A percentile compares a stretch with the other conserved stretches of the same genome.
These are phyloP conservation scores for Pseudogymnoascus sp. DNA, from an alignment of 2,329 filamentous ascomycete species.

Conservation along the genomic window DNA sequence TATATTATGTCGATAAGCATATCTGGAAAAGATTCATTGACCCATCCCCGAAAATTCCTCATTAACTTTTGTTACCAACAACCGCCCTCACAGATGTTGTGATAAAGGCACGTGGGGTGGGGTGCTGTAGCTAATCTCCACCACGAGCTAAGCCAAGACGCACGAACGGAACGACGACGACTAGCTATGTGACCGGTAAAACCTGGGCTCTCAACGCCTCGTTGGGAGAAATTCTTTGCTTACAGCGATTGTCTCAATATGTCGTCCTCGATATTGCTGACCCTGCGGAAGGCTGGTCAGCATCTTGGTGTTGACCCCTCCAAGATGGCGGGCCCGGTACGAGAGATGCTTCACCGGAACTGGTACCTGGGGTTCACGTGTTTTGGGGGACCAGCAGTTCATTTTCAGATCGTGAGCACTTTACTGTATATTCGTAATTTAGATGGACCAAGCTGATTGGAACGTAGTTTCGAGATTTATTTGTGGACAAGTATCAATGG, in stretches of 20 bases:
- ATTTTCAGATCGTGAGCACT: constrained; percentile 51
- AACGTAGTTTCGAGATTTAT: constrained; percentile 46
- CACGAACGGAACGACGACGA: not conserved
- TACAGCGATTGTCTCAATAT: not conserved
- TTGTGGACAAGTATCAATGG: constrained; percentile 53
- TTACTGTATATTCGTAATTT: not conserved
- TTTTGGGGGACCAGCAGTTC: constrained; percentile 60
- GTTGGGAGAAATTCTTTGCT: not conserved
- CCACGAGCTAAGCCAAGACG: not conserved
- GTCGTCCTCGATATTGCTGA: not conserved
- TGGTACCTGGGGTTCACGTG: constrained; percentile 58
- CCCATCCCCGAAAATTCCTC: too few relatives aligned
- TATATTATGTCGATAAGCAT: not conserved
- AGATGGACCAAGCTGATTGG: not conserved
- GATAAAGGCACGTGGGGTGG: not conserved
- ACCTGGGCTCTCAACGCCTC: not conserved
- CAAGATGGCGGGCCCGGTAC: not conserved
- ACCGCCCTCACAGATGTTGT: not conserved
- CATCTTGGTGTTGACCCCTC: not conserved
- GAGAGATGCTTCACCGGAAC: constrained; percentile 19
- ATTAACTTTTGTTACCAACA: not conserved
- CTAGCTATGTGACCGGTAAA: not conserved
- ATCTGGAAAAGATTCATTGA: not conserved
- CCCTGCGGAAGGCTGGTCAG: not conserved
- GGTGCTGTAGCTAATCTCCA: not conserved